Percentiles rank a stretch among this genome's conserved stretches.
Evolutionary conservation across 169 alveolate genomes (phyloP).

Genomic region (Miamiensis avidus): DNA sequence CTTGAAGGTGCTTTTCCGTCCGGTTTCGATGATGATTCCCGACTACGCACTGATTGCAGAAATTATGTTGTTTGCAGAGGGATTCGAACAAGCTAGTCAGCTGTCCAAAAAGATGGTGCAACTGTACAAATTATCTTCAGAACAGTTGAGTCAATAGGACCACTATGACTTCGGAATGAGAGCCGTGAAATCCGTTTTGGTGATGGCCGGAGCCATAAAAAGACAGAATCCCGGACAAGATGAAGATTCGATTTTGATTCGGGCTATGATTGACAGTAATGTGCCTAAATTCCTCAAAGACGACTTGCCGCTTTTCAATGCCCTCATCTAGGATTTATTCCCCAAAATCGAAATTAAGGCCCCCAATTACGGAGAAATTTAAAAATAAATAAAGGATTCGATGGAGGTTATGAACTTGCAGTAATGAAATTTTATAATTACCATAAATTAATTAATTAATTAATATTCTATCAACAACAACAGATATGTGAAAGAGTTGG

Average conservation of each 20-base stretch:
- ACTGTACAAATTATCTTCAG: constrained; percentile 63
- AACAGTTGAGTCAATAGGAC: constrained; percentile 63
- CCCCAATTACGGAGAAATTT: constrained; percentile 74
- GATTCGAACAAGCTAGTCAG: constrained; percentile 64
- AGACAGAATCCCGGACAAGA: constrained; percentile 57
- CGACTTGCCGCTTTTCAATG: constrained; percentile 69
- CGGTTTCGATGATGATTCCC: constrained; percentile 81
- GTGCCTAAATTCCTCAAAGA: constrained; percentile 75
- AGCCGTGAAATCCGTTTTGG: constrained; percentile 74
- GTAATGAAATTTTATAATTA: no score
- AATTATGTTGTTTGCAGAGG: constrained; percentile 75
- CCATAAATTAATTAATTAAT: no score
- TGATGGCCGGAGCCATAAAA: constrained; percentile 77
- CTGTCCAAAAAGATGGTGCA: constrained; percentile 67
- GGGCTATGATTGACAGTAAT: constrained; percentile 80
- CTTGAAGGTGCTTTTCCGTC: constrained; percentile 73
- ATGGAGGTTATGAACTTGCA: constrained; percentile 30
- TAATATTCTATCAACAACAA: no score
- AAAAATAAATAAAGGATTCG: constrained; percentile 53
- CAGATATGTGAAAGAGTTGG: constrained; percentile 54
- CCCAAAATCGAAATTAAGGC: constrained; percentile 72
- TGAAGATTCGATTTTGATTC: constrained; percentile 71
- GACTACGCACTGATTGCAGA: constrained; percentile 71
- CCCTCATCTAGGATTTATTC: constrained; percentile 72
- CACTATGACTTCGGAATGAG: constrained; percentile 87